phyloP scores from a whole-genome alignment of 306 rosid species.

The Cicer pinnatifidum region DNA sequence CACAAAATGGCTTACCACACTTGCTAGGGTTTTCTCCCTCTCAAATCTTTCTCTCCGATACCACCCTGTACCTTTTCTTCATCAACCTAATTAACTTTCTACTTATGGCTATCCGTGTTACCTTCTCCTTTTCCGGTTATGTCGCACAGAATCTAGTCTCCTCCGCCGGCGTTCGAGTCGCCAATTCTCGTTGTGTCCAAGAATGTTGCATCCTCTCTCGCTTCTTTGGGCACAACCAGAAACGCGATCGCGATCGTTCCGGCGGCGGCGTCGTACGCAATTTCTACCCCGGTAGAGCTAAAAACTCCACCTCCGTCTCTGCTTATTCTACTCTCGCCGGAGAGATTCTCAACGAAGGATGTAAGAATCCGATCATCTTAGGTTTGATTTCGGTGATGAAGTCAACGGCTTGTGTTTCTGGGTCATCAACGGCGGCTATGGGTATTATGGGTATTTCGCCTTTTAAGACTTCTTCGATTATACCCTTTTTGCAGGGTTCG shows the following conservation, averaged over 20 bases:
- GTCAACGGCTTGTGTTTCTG: conserved; percentile 63
- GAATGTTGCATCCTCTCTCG: conserved; percentile 75
- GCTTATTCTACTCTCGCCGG: conserved; percentile 57
- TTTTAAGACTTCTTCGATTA: conserved; percentile 59
- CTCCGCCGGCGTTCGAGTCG: conserved; percentile 64
- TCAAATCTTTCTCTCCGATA: conserved; percentile 33
- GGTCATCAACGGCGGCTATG: conserved; percentile 53
- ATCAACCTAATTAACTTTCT: conserved; percentile 42
- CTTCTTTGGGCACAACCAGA: conserved; percentile 57
- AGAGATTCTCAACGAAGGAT: conserved; percentile 59
- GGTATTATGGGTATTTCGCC: conserved; percentile 70
- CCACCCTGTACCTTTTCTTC: conserved; percentile 56
- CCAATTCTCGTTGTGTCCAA: conserved; percentile 59
- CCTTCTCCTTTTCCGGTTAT: conserved; percentile 76
- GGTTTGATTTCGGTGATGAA: conserved; percentile 78
- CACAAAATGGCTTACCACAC: conserved; percentile 46
- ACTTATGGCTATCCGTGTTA: conserved; percentile 78
- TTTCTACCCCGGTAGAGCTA: conserved; percentile 46
- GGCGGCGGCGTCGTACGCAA: conserved; percentile 49
- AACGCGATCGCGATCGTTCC: conserved; percentile 57
- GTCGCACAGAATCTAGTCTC: conserved; percentile 81
- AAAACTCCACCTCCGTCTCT: conserved; percentile 47
- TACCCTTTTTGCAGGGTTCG: conserved; percentile 72
- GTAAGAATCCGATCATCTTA: conserved; percentile 63
- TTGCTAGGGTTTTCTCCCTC: conserved; percentile 54